Percentiles rank a stretch among this genome's conserved stretches.
Conservation (phyloP, 495 filamentous ascomycete genomes). For the Penicillium arizonense region DNA sequence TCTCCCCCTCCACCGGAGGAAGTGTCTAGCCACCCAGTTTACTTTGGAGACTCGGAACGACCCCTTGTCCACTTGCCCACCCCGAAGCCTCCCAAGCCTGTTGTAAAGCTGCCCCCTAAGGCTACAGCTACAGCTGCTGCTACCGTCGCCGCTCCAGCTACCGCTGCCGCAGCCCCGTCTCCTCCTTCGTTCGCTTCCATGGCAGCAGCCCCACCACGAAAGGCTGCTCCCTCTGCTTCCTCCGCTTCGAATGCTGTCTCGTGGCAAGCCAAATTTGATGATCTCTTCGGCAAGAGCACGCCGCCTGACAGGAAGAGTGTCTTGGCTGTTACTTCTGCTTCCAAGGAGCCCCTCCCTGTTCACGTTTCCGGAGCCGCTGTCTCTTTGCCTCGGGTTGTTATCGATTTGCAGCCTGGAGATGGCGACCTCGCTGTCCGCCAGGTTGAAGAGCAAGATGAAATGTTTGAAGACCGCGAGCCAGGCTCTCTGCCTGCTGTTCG, state of each 20-base stretch:
- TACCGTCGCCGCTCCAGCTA: constrained; percentile 46
- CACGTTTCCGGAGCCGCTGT: constrained; percentile 54
- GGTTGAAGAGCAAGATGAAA: constrained; percentile 74
- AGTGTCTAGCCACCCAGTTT: constrained; percentile 65
- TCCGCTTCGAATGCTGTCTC: constrained; percentile 31
- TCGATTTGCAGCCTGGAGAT: constrained; percentile 27
- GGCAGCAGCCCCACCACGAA: constrained; percentile 43
- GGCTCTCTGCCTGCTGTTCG: constrained; percentile 70
- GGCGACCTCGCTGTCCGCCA: constrained; percentile 54
- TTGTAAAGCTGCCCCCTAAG: constrained; percentile 69
- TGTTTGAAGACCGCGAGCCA: constrained; percentile 81
- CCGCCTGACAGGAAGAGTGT: constrained; percentile 51
- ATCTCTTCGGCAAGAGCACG: constrained; percentile 62
- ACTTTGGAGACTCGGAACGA: constrained; percentile 59
- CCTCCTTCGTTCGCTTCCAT: constrained; percentile 56
- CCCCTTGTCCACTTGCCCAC: constrained; percentile 69
- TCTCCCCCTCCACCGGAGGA: constrained; percentile 75
- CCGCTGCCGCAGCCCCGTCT: constrained; percentile 39
- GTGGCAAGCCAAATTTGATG: constrained; percentile 78
- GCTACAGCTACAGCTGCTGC: constrained; percentile 19
- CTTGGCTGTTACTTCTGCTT: constrained; percentile 55
- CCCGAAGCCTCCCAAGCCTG: constrained; percentile 63
- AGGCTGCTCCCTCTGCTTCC: constrained; percentile 4
- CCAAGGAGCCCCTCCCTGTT: constrained; percentile 60
- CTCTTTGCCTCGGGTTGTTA: constrained; percentile 49